These are phyloP conservation scores for Streptanthus diversifolius DNA, from an alignment of 345 rosid species.

Conservation along the genomic window DNA sequence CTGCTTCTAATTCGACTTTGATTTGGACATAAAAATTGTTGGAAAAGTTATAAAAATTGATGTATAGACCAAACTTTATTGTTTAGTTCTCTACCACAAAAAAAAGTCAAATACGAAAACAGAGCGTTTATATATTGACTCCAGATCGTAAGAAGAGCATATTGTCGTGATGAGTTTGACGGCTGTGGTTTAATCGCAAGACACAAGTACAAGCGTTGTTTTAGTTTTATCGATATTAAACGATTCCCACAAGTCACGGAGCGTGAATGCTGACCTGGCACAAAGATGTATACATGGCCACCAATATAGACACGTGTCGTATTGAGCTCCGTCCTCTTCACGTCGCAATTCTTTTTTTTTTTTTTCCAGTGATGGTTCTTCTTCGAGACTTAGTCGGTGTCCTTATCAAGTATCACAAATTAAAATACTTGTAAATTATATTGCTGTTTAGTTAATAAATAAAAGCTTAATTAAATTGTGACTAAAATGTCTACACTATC, in stretches of 20 bases:
- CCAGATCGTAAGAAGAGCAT: background rate
- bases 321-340: constrained; percentile 7
- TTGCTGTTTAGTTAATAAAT: background rate
- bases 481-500: constrained; percentile 1
- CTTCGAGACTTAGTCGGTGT: constrained; percentile 24
- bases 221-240: too few species aligned
- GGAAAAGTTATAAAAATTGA: background rate
- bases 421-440: background rate
- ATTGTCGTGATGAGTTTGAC: constrained; percentile 14
- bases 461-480: background rate
- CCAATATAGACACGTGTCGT: constrained; percentile 1
- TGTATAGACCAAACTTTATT: background rate
- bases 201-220: too few species aligned
- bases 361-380: background rate
- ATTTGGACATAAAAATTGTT: background rate
- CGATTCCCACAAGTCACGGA: constrained; percentile 32
- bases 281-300: background rate
- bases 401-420: constrained; percentile 15
- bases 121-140: constrained; percentile 1
- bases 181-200: background rate
- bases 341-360: constrained; percentile 1
- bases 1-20: constrained; percentile 10
- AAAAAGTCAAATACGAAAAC: constrained; percentile 23
- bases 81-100: background rate
- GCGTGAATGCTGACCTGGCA: constrained; percentile 18